Evolutionary conservation across 1,284 basidiomycete species (phyloP), one percentile per base, ranked within the genome.

Genomic region (Phylloboletellus chloephorus): DNA sequence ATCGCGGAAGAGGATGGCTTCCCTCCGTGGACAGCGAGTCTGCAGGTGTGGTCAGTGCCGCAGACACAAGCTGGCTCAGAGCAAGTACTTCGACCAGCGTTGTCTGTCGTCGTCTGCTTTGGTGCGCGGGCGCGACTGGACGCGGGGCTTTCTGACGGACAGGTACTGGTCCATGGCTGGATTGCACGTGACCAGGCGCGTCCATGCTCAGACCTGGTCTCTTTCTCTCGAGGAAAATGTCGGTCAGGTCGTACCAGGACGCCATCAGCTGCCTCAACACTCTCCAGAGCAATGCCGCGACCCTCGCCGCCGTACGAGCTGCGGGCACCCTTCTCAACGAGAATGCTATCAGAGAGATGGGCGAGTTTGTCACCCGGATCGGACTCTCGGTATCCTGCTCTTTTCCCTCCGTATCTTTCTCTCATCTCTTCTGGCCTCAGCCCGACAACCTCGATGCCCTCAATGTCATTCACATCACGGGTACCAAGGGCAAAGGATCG

Each of bases 401-500:
- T n/a, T 29, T 40, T 13, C 17, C 34, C 11, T 32, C 31, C 12
- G 11, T 21, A 37, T 42, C 44, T 39, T 29, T 46, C 39, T 43
- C 28, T 46, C 31, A 47, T 48, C 6, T 24, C 7, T 35, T 25
- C 13, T 17, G 8, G 29, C 25, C 7, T 7, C 21, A 65, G 61
- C 46, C 44, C 17, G 51, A 44, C 40, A 91, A 90, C 78, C 88
- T 99, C 39, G 94, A 98, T 63, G 67, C 68, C 34, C 72, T 98
- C 48, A 96, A 98, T 63, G 91, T 94, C 41, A 78, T 98, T 23
- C 96, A 99, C 68, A 84, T 99, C 56, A 95, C 96, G 10, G 96
- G 96, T 3, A 99, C 96, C 4, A 99, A 99, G 67, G 96, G 96
- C 32, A 99, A 99, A 63, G 96, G 96, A 3, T 98, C 93, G 3